phyloP scores from a whole-genome alignment of 768 basidiomycete species.

The Serendipita vermifera region DNA sequence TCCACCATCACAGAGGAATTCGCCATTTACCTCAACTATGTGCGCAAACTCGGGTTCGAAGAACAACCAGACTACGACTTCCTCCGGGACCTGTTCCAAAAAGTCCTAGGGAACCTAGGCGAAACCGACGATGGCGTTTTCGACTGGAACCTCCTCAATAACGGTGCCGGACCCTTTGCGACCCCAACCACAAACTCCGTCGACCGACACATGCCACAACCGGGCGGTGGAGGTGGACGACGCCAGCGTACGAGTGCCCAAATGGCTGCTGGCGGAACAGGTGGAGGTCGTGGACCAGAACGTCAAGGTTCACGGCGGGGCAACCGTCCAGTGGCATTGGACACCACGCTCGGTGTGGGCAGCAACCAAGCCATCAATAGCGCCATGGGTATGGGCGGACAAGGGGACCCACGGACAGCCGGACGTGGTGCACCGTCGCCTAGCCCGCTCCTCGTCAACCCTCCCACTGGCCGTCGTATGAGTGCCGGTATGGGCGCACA shows the following conservation, averaged over 20 bases:
- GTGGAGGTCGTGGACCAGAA: too few species aligned
- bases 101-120: conserved; percentile 75
- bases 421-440: background rate
- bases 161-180: conserved; percentile 30
- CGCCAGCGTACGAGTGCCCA: background rate
- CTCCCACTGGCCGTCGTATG: background rate
- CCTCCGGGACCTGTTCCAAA: conserved; percentile 83
- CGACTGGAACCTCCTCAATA: conserved; percentile 94
- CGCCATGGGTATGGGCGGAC: background rate
- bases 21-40: conserved; percentile 98
- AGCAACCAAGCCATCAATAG: too few species aligned
- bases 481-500: background rate
- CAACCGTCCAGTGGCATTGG: background rate
- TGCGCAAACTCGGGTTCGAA: conserved; percentile 95
- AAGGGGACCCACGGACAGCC: background rate
- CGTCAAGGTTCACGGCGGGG: background rate
- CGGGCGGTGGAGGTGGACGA: background rate
- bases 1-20: conserved; percentile 64
- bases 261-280: too few species aligned
- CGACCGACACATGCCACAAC: background rate
- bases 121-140: conserved; percentile 87
- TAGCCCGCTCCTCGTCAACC: background rate
- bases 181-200: conserved; percentile 8
- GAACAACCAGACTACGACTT: conserved; percentile 98
- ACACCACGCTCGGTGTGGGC: background rate